Conservation (phyloP, 202 grass and related monocot genomes). For the Dendrocalamus latiflorus region DNA sequence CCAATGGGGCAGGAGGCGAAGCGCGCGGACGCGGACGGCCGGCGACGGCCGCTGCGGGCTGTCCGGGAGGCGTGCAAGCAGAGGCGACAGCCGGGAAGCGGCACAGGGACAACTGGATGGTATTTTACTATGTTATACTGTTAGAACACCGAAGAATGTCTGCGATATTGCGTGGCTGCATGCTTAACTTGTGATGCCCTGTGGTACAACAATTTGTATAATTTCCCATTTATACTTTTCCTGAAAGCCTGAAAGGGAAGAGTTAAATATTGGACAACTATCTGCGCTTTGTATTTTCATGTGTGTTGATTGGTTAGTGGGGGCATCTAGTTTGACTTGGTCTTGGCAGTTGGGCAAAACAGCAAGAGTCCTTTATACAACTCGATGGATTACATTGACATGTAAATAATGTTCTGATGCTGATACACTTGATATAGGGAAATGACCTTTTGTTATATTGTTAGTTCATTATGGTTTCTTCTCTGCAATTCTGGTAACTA, state of each 20-base stretch:
- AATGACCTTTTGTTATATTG: background rate
- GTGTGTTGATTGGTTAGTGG: slow-evolving; percentile 4
- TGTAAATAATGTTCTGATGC: background rate
- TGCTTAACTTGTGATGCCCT: background rate
- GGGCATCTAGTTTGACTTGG: too few species aligned
- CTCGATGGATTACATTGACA: background rate
- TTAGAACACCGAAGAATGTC: slow-evolving; percentile 5
- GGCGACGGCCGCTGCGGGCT: too few species aligned
- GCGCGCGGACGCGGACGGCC: too few species aligned
- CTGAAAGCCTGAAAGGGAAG: background rate
- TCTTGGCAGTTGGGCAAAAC: background rate
- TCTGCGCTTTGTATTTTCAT: slow-evolving; percentile 10
- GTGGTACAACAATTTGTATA: background rate
- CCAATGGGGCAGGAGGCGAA: too few species aligned
- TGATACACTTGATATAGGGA: background rate
- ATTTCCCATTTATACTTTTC: background rate
- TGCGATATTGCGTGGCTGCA: background rate
- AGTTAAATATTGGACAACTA: background rate
- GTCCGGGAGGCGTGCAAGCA: too few species aligned
- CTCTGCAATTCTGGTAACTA: background rate
- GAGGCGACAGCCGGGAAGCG: too few species aligned
- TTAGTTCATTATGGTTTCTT: background rate
- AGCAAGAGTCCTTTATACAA: background rate
- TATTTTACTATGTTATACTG: background rate
- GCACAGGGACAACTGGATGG: background rate